Percentiles rank a stretch among this genome's conserved stretches.
Conservation (phyloP, 441 rosid species). For the Adansonia grandidieri region DNA sequence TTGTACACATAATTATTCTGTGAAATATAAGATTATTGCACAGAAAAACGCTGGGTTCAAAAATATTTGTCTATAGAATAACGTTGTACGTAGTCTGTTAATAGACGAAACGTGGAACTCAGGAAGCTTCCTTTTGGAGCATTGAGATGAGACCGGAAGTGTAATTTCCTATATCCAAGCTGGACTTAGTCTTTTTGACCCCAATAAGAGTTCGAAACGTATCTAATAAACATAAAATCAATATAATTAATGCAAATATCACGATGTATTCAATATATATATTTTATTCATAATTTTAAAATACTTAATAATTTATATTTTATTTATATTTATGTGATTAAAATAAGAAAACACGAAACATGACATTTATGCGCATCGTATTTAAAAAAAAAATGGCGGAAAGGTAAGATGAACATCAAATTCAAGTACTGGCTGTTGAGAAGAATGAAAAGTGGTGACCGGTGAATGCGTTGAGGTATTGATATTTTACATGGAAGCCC, state of each 20-base stretch:
- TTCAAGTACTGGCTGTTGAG: neutral
- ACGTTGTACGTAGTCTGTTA: slow-evolving; percentile 19
- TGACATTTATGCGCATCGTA: neutral
- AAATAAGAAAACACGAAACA: too few relatives aligned
- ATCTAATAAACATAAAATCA: too few relatives aligned
- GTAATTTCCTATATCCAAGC: neutral
- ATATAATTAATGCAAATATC: too few relatives aligned
- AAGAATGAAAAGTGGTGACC: too few relatives aligned
- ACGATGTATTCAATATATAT: too few relatives aligned
- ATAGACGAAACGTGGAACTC: neutral
- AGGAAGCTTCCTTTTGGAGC: neutral
- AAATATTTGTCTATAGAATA: neutral
- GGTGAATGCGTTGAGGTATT: neutral
- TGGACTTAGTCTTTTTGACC: too few relatives aligned
- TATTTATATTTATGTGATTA: too few relatives aligned
- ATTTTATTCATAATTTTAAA: too few relatives aligned
- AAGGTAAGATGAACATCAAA: too few relatives aligned
- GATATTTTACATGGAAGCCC: slow-evolving; percentile 11
- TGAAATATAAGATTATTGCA: slow-evolving; percentile 17
- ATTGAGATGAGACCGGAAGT: neutral
- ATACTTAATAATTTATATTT: too few relatives aligned
- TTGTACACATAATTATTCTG: slow-evolving; percentile 12
- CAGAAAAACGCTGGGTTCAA: neutral
- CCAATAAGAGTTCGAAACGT: too few relatives aligned
- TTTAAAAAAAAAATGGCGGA: neutral